Evolutionary conservation across 345 rosid genomes (phyloP), one percentile per base, ranked within the genome.

Genomic region (Eucalyptus erythrocorys): DNA sequence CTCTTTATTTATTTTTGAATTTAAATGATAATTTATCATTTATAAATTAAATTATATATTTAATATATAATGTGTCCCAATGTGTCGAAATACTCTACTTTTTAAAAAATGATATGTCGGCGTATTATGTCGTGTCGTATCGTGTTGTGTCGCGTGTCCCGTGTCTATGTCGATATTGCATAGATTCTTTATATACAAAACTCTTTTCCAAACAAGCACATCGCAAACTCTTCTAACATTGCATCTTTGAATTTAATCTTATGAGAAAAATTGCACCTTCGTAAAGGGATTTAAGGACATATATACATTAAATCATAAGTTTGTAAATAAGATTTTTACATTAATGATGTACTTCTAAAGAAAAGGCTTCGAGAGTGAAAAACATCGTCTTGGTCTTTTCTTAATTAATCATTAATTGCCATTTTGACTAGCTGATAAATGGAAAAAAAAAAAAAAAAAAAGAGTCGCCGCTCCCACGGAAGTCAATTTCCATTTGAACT

Each of bases 131-230:
- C 4, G 4, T 9, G 0, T 50, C n/a, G n/a, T n/a, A n/a, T n/a
- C n/a, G n/a, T 51, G 4, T 0, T 0, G 4, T 19, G 55, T 51
- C 4, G 4, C 22, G 0, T 50, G 22, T 50, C 2, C 2, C 4
- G 1, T 17, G 22, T 51, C 4, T 4, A 0, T 17, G 1, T 51
- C 24, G 4, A 1, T 51, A 4, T 0, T 19, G 7, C 4, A 19
- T 51, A 19, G 55, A 51, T 51, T 51, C 21, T 51, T 51, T 51
- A 51, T 51, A 51, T 51, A 51, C 55, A 51, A 6, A 64, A 30
- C 71, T 30, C 19, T 30, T 64, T 64, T 64, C 37, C 71, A 64
- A 14, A 64, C 19, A 64, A 30, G 71, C 19, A 64, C 71, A 64
- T n/a, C 9, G 4, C 32, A 64, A 30, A 64, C 17, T 6, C 71